Percentiles rank a stretch among this genome's conserved stretches.
These are phyloP conservation scores for Immersiella caudata DNA, from an alignment of 495 filamentous ascomycete genomes.

Conservation along the genomic window DNA sequence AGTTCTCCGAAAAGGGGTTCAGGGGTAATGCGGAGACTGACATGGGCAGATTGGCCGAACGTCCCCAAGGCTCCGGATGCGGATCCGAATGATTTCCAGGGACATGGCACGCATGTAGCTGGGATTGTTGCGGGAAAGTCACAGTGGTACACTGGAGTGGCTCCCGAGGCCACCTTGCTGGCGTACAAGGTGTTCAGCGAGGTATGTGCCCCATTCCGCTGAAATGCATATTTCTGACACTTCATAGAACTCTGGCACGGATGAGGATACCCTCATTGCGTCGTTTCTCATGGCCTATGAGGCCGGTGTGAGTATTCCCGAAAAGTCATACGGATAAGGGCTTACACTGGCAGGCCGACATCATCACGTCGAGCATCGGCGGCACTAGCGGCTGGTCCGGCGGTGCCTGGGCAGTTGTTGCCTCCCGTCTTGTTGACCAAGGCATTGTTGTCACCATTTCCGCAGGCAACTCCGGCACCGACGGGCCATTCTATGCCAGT, in stretches of 20 bases:
- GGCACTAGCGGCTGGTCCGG: conserved; percentile 35
- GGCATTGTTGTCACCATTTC: conserved; percentile 40
- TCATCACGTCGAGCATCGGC: conserved; percentile 40
- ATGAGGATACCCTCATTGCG: conserved; percentile 37
- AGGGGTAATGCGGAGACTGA: background rate
- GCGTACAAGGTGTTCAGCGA: conserved; percentile 51
- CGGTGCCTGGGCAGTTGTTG: conserved; percentile 38
- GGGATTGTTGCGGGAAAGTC: conserved; percentile 54
- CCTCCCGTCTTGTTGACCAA: conserved; percentile 37
- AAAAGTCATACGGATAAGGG: background rate
- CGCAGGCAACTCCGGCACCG: conserved; percentile 39
- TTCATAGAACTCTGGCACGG: conserved; percentile 20
- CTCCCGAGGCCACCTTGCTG: conserved; percentile 52
- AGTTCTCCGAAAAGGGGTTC: background rate
- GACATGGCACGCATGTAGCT: conserved; percentile 54
- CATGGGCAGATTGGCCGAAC: conserved; percentile 30
- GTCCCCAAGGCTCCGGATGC: conserved; percentile 36
- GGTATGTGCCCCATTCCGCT: conserved; percentile 6
- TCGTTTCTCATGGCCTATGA: conserved; percentile 37
- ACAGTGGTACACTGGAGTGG: conserved; percentile 51
- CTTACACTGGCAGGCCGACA: conserved; percentile 32
- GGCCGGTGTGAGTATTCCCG: conserved; percentile 28
- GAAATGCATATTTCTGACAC: background rate
- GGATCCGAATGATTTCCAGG: conserved; percentile 46
- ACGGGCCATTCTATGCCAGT: conserved; percentile 37